Evolutionary conservation across 495 filamentous ascomycete genomes (phyloP), one percentile per base, ranked within the genome.

Genomic region (Elasticomyces elasticus): DNA sequence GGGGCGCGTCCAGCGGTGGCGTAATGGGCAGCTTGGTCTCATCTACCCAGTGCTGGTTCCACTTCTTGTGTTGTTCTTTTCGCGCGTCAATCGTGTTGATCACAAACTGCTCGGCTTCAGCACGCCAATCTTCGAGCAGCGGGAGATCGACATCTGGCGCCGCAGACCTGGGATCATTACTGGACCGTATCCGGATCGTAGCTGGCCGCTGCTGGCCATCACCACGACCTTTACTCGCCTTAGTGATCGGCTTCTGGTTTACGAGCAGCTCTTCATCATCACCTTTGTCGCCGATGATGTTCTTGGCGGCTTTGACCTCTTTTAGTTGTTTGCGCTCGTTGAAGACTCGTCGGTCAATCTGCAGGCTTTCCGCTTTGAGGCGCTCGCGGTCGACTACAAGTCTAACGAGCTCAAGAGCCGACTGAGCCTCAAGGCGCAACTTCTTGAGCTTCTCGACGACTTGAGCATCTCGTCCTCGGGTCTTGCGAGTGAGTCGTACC

Each of bases 391-490:
- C 79, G 49, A 80, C 79, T 49, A 92, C 81, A 64, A 88, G 72
- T 26, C 81, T 72, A 53, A 95, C 77, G 45, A 97, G 71, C 61
- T 89, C 79, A 30, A 89, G 82, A 49, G 85, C 87, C 57, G 91
- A 86, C 72, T 97, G 94, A 37, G 96, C 71, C 68, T 98, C 94
- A 66, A 84, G 89, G 56, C 92, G 81, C 59, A 98, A 74, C 62
- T 85, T 85, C 72, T 89, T 89, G 58, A 98, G 77, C 68, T 95
- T 97, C 63, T 98, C 92, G 49, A 84, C 86, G 60, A 87, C 90
- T 64, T 95, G 90, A 17, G 87, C 86, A 74, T 97, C 94, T 63
- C 92, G 79, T 43, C 88, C 86, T 63, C 92, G 83, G 28, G 92
- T 98, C 72, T 96, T 97, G 60, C 92, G 84, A 45, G 87, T 87